These are phyloP conservation scores for Cicer judaicum DNA, from an alignment of 306 rosid species.

Conservation along the genomic window DNA sequence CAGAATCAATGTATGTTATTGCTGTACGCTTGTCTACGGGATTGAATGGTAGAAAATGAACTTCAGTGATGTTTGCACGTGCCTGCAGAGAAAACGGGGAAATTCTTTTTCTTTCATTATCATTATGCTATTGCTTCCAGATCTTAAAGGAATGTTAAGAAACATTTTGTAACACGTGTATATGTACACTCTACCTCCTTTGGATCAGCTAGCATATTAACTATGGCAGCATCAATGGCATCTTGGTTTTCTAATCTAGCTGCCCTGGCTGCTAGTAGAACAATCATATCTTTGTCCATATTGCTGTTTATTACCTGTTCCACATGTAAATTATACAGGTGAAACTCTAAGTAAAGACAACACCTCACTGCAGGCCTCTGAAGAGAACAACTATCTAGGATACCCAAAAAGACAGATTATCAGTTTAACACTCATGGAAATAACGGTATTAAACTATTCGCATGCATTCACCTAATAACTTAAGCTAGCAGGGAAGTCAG, in stretches of 20 bases:
- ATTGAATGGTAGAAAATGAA: slow-evolving; percentile 90
- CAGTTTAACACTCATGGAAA: slow-evolving; percentile 7
- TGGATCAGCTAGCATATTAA: slow-evolving; percentile 87
- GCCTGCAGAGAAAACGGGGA: slow-evolving; percentile 56
- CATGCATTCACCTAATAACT: slow-evolving; percentile 1
- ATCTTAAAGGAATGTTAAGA: slow-evolving; percentile 18
- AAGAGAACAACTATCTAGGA: slow-evolving; percentile 33
- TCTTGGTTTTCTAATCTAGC: slow-evolving; percentile 86
- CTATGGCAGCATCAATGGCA: slow-evolving; percentile 80
- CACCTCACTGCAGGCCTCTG: slow-evolving; percentile 18
- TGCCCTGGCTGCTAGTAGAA: slow-evolving; percentile 87
- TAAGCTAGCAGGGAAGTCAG: background rate
- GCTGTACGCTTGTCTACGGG: slow-evolving; percentile 95
- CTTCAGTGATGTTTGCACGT: slow-evolving; percentile 73
- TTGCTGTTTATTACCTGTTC: slow-evolving; percentile 70
- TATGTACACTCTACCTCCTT: slow-evolving; percentile 63
- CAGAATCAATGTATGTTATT: slow-evolving; percentile 68
- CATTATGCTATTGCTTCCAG: slow-evolving; percentile 14
- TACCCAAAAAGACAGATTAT: slow-evolving; percentile 15
- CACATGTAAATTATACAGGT: slow-evolving; percentile 19
- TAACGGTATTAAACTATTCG: background rate
- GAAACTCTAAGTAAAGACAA: slow-evolving; percentile 32
- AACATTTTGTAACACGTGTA: slow-evolving; percentile 12
- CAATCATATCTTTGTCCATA: slow-evolving; percentile 69
- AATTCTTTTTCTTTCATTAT: slow-evolving; percentile 33